phyloP scores from a whole-genome alignment of 2,329 filamentous ascomycete genomes.

The Ceratocystis eucalypticola region DNA sequence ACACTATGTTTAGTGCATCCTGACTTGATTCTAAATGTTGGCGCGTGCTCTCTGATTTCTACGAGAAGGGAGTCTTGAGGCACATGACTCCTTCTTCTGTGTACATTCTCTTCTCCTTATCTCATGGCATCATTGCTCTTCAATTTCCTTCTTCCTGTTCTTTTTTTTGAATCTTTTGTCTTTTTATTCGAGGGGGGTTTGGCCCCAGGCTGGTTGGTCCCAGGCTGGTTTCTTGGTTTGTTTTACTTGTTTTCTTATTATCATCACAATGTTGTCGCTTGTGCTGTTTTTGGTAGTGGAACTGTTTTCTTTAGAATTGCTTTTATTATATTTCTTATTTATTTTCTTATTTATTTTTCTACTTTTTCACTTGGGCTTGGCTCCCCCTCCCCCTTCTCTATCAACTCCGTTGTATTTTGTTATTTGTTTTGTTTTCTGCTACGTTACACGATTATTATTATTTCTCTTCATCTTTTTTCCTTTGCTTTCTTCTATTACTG shows the following conservation, averaged over 20 bases:
- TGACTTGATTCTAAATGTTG: neutral
- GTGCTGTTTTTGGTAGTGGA: neutral
- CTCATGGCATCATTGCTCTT: too few relatives aligned
- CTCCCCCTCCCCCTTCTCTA: neutral
- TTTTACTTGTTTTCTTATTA: conserved; percentile 1
- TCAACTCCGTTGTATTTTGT: neutral
- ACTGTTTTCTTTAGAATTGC: conserved; percentile 6
- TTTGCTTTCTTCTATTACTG: conserved; percentile 12
- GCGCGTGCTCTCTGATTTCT: too few relatives aligned
- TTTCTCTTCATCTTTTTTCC: neutral
- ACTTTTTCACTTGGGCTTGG: neutral
- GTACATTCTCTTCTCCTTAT: too few relatives aligned
- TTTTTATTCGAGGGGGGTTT: neutral
- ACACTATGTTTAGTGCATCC: neutral
- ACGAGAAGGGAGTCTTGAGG: too few relatives aligned
- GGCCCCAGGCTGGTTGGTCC: too few relatives aligned
- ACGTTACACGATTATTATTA: neutral
- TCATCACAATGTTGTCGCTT: conserved; percentile 1
- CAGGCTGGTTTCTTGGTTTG: neutral
- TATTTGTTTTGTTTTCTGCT: neutral
- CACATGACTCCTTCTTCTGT: too few relatives aligned
- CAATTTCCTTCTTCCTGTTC: neutral
- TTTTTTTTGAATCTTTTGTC: neutral
- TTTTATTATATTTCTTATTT: neutral
- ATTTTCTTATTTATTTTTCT: neutral